phyloP scores from a whole-genome alignment of 345 rosid genomes.

The Lepidium africanum region DNA sequence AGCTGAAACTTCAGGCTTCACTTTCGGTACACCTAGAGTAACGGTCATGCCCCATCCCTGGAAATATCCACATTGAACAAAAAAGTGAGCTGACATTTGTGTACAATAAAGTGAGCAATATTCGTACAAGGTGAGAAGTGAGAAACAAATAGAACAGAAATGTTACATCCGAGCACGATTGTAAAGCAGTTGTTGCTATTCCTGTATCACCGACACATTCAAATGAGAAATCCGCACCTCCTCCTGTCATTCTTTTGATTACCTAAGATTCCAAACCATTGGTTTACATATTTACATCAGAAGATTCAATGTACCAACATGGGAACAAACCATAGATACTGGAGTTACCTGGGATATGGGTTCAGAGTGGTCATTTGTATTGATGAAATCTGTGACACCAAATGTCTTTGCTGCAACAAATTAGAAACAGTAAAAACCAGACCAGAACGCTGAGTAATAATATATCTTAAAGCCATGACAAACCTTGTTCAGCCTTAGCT shows the following conservation, averaged over 20 bases:
- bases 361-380: constrained; percentile 54
- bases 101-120: not conserved
- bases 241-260: constrained; percentile 61
- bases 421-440: not conserved
- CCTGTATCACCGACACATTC: constrained; percentile 82
- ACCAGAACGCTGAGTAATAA: not conserved
- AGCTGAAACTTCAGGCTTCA: constrained; percentile 65
- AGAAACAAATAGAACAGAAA: not conserved
- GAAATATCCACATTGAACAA: not conserved
- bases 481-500: constrained; percentile 68
- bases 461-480: not conserved
- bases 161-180: constrained; percentile 78
- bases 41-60: constrained; percentile 94
- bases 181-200: constrained; percentile 65
- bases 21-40: constrained; percentile 88
- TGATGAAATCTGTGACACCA: constrained; percentile 71
- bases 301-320: too few species aligned
- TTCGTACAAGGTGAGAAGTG: not conserved
- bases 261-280: constrained; percentile 37
- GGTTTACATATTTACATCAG: not conserved
- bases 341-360: constrained; percentile 73
- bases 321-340: not conserved
- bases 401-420: constrained; percentile 63
- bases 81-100: not conserved
- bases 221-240: constrained; percentile 88